phyloP scores from a whole-genome alignment of 2,329 filamentous ascomycete genomes.

The Fusarium gaditjirri region DNA sequence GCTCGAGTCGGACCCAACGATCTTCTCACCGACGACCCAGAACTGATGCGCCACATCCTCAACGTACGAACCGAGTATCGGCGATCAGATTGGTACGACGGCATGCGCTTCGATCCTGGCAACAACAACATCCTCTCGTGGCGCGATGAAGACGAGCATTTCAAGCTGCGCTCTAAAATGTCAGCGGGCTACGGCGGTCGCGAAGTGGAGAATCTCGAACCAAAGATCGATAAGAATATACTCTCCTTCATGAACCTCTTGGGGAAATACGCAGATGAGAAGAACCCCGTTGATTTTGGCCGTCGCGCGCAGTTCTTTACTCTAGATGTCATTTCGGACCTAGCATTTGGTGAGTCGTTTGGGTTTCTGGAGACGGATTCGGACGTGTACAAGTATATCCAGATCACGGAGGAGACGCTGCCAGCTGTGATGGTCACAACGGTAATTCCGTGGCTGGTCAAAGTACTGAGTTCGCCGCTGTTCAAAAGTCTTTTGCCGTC shows the following conservation, averaged over 20 bases:
- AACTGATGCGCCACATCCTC: slow-evolving; percentile 50
- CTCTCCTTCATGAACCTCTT: slow-evolving; percentile 54
- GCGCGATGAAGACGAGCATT: slow-evolving; percentile 56
- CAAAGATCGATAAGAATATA: slow-evolving; percentile 60
- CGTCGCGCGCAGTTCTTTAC: slow-evolving; percentile 62
- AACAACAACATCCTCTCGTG: slow-evolving; percentile 62
- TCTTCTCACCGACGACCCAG: slow-evolving; percentile 53
- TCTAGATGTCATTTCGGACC: slow-evolving; percentile 62
- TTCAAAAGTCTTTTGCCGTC: slow-evolving; percentile 55
- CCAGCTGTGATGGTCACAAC: slow-evolving; percentile 58
- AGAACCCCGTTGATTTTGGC: slow-evolving; percentile 53
- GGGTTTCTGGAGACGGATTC: slow-evolving; percentile 58
- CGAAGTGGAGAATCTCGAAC: slow-evolving; percentile 62
- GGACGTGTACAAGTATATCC: slow-evolving; percentile 60
- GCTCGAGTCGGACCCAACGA: slow-evolving; percentile 56
- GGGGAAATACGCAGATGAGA: slow-evolving; percentile 9
- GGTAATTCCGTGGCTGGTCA: slow-evolving; percentile 55
- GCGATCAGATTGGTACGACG: slow-evolving; percentile 58
- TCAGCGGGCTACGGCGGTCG: slow-evolving; percentile 64
- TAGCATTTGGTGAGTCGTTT: slow-evolving; percentile 61
- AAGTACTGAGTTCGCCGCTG: slow-evolving; percentile 53
- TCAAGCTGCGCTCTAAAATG: slow-evolving; percentile 60
- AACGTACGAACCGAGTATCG: slow-evolving; percentile 49
- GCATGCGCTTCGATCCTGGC: slow-evolving; percentile 62
- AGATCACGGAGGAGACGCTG: slow-evolving; percentile 54